Conservation (phyloP, 1,284 basidiomycete genomes). For the Leccinum cinnamomeum region DNA sequence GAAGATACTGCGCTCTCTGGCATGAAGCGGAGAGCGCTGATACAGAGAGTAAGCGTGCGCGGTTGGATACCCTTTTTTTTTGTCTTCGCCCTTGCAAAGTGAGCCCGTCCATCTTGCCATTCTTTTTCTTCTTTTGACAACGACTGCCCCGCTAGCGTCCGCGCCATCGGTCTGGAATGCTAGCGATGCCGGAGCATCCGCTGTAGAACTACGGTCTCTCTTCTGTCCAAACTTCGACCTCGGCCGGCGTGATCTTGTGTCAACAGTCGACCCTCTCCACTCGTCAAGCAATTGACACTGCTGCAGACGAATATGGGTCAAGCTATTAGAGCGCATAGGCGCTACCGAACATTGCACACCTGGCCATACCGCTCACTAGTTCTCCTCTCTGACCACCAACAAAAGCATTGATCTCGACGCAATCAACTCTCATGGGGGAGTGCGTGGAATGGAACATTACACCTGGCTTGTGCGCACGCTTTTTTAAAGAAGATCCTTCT, state of each 20-base stretch:
- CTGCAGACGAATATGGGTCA: too few relatives aligned
- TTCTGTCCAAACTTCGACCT: constrained; percentile 65
- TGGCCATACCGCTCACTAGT: too few relatives aligned
- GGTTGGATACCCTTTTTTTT: constrained; percentile 71
- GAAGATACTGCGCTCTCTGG: constrained; percentile 46
- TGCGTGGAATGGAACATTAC: too few relatives aligned
- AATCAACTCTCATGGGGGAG: too few relatives aligned
- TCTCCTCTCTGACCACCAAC: too few relatives aligned
- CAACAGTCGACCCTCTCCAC: constrained; percentile 64
- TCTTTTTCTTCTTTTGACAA: constrained; percentile 8
- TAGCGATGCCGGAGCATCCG: constrained; percentile 70
- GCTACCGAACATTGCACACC: too few relatives aligned
- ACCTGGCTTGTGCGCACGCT: too few relatives aligned
- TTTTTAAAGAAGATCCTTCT: too few relatives aligned
- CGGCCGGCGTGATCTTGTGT: constrained; percentile 63
- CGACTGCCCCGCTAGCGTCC: constrained; percentile 53
- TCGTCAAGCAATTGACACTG: too few relatives aligned
- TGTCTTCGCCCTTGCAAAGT: constrained; percentile 67
- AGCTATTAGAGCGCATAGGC: too few relatives aligned
- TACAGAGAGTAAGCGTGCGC: constrained; percentile 60
- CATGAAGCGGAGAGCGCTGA: constrained; percentile 69
- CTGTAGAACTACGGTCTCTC: constrained; percentile 62
- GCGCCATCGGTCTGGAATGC: constrained; percentile 60
- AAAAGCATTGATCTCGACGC: too few relatives aligned
- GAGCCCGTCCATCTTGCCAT: constrained; percentile 31